Conservation (phyloP, 306 rosid genomes). For the Pterocarpus macrocarpus region DNA sequence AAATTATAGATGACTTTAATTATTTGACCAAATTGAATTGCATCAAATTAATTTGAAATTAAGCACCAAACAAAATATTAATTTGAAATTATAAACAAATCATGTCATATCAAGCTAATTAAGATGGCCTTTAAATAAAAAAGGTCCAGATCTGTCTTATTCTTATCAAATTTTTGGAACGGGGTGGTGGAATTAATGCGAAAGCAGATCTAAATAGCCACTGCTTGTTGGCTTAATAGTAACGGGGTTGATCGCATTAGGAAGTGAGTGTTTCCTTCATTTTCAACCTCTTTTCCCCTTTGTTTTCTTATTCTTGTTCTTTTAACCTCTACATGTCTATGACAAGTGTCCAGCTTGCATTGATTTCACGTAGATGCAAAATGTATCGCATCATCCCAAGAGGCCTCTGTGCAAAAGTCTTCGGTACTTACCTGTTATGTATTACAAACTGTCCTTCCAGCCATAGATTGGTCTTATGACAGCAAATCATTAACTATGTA, state of each 20-base stretch:
- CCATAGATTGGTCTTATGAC: constrained; percentile 46
- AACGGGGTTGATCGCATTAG: constrained; percentile 15
- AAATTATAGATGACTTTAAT: constrained; percentile 11
- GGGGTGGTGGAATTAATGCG: constrained; percentile 6
- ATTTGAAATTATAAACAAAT: constrained; percentile 4
- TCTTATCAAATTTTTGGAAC: constrained; percentile 24
- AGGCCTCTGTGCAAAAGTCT: constrained; percentile 47
- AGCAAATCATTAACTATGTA: constrained; percentile 37
- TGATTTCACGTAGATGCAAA: neutral
- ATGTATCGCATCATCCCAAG: constrained; percentile 21
- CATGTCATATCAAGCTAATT: neutral
- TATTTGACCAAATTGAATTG: constrained; percentile 15
- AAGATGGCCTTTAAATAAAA: neutral
- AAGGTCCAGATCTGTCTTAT: constrained; percentile 31
- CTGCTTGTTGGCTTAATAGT: constrained; percentile 14
- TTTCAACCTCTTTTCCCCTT: no score
- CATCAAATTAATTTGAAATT: constrained; percentile 11
- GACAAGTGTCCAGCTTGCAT: no score
- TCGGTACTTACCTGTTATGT: constrained; percentile 45
- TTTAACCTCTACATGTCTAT: no score
- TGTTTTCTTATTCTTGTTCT: no score
- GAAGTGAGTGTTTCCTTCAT: neutral
- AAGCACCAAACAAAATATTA: neutral
- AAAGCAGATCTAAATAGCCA: constrained; percentile 39
- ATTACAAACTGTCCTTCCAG: constrained; percentile 43